Evolutionary conservation across 345 rosid genomes (phyloP).

Genomic region (Ceriops zippeliana): DNA sequence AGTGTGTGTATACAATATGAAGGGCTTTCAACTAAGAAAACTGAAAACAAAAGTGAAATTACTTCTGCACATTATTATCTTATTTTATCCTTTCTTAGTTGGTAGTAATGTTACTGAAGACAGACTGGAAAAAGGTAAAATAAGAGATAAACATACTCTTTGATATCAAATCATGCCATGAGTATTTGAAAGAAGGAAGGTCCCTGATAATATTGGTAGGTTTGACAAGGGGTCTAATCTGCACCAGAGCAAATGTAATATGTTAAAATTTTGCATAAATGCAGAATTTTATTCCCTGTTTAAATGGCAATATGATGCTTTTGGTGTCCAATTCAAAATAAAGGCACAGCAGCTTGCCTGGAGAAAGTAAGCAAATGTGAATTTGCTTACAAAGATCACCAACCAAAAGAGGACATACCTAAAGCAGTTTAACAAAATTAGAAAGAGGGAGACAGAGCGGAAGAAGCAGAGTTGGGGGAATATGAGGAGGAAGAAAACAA

Average conservation of each 20-base stretch:
- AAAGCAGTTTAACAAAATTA: conserved; percentile 21
- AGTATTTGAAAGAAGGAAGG: conserved; percentile 47
- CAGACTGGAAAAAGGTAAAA: too few relatives aligned
- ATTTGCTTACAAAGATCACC: conserved; percentile 81
- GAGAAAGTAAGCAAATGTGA: conserved; percentile 91
- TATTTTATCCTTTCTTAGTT: too few relatives aligned
- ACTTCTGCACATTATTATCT: too few relatives aligned
- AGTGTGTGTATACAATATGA: too few relatives aligned
- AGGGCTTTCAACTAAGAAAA: too few relatives aligned
- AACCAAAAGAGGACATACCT: conserved; percentile 96
- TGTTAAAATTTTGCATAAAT: not conserved
- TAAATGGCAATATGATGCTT: not conserved
- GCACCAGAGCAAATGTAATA: conserved; percentile 27
- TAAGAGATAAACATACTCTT: conserved; percentile 49
- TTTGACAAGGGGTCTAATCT: conserved; percentile 83
- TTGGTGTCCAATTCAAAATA: conserved; percentile 14
- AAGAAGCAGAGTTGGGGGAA: not conserved
- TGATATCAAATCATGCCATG: conserved; percentile 96
- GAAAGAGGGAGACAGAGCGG: not conserved
- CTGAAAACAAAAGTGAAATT: too few relatives aligned
- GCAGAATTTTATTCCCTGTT: not conserved
- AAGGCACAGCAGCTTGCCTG: conserved; percentile 56
- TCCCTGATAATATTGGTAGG: conserved; percentile 58
- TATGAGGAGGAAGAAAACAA: not conserved
- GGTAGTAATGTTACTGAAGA: too few relatives aligned